Evolutionary conservation across 805 yeast species (phyloP).

Genomic region (Yarrowia sp.): DNA sequence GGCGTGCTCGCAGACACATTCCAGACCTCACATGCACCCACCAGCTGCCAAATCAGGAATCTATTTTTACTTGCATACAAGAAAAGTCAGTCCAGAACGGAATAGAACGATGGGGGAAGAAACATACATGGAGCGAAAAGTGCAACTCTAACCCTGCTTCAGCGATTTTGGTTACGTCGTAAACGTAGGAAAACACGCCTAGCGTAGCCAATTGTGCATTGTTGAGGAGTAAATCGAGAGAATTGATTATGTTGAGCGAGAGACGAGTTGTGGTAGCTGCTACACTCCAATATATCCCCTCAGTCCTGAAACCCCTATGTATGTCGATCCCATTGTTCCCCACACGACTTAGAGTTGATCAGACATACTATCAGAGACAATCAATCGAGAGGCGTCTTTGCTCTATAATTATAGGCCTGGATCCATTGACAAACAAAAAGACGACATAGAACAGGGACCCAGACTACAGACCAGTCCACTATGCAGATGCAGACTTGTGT

Average conservation of each 20-base stretch:
- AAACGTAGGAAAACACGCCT: constrained; percentile 10
- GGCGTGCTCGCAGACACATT: neutral
- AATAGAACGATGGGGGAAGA: neutral
- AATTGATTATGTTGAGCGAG: too few species aligned
- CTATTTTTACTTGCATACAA: constrained; percentile 12
- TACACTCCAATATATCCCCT: too few species aligned
- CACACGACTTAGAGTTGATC: constrained; percentile 32
- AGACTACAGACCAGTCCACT: too few species aligned
- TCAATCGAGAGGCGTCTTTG: neutral
- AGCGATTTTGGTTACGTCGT: neutral
- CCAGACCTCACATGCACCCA: constrained; percentile 13
- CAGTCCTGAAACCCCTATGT: neutral
- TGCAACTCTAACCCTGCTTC: neutral
- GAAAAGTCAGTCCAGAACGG: constrained; percentile 28
- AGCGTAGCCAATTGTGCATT: constrained; percentile 13
- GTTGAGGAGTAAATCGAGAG: constrained; percentile 1
- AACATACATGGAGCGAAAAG: neutral
- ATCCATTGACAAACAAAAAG: neutral
- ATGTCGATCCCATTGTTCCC: constrained; percentile 17
- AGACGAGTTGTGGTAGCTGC: too few species aligned
- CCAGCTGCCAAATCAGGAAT: neutral
- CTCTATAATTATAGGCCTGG: neutral
- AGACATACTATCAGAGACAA: constrained; percentile 15
- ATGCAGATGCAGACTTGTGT: too few species aligned
- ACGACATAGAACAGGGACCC: too few species aligned